Evolutionary conservation across 495 filamentous ascomycete species (phyloP).

Genomic region (Tuber umbilicatum): DNA sequence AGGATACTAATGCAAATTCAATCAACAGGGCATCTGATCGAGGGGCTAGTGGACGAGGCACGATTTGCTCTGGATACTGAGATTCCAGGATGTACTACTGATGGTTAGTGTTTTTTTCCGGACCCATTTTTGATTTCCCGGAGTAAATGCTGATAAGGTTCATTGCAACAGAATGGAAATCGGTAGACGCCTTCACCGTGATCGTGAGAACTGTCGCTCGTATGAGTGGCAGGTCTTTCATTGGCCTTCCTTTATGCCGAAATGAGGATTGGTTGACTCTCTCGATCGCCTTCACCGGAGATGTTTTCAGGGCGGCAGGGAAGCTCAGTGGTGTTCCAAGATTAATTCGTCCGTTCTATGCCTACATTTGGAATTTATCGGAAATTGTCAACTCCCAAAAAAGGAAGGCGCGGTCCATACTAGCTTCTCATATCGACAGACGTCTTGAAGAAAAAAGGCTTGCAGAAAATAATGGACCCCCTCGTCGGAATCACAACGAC

Average conservation of each 20-base stretch:
- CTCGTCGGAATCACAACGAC: conserved; percentile 38
- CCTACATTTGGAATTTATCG: conserved; percentile 1
- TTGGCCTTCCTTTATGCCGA: conserved; percentile 52
- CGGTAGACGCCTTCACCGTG: conserved; percentile 43
- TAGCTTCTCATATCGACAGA: conserved; percentile 36
- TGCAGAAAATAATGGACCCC: conserved; percentile 20
- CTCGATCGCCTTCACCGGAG: conserved; percentile 54
- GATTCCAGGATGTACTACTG: conserved; percentile 15
- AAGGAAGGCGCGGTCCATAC: conserved; percentile 7
- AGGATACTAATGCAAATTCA: neutral
- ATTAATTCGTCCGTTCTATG: conserved; percentile 43
- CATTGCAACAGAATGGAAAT: conserved; percentile 44
- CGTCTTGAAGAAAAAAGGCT: conserved; percentile 20
- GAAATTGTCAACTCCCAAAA: conserved; percentile 1
- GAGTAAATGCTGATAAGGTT: neutral
- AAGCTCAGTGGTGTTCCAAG: conserved; percentile 44
- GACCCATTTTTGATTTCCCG: neutral
- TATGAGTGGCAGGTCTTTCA: conserved; percentile 54
- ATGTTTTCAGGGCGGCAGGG: conserved; percentile 46
- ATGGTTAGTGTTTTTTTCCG: neutral
- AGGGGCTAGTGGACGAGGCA: conserved; percentile 14
- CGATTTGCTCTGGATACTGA: conserved; percentile 16
- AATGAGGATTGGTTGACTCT: conserved; percentile 53
- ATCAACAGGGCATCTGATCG: conserved; percentile 15
- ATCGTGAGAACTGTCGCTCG: conserved; percentile 51